phyloP scores from a whole-genome alignment of 345 rosid species.

The Cochlearia excelsa region DNA sequence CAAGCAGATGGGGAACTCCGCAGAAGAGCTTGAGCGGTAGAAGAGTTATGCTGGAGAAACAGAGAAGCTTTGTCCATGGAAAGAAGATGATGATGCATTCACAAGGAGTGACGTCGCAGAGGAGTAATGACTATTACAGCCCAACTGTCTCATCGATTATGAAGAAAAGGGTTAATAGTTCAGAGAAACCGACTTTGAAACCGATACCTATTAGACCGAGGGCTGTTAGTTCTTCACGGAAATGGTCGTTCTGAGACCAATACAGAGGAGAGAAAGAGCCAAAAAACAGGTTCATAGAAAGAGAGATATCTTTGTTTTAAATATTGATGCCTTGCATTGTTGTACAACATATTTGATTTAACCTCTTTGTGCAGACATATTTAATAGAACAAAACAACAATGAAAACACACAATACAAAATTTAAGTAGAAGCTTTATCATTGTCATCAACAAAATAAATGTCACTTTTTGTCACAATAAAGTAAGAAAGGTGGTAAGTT shows the following conservation, averaged over 20 bases:
- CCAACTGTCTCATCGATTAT: conserved; percentile 89
- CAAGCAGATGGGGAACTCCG: conserved; percentile 68
- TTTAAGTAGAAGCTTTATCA: too few relatives aligned
- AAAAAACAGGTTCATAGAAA: conserved; percentile 24
- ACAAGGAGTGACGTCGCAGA: conserved; percentile 64
- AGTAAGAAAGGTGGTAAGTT: not conserved
- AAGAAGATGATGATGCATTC: conserved; percentile 51
- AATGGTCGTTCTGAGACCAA: conserved; percentile 67
- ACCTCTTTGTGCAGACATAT: conserved; percentile 39
- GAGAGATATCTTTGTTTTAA: conserved; percentile 28
- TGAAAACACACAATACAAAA: not conserved
- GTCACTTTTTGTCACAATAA: conserved; percentile 15
- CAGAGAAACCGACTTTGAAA: conserved; percentile 42
- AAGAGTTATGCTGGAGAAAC: conserved; percentile 60
- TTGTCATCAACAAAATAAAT: not conserved
- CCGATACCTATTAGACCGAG: conserved; percentile 39
- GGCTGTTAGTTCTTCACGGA: conserved; percentile 63
- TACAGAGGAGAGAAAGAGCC: conserved; percentile 23
- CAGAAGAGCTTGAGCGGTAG: conserved; percentile 49
- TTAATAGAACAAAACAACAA: conserved; percentile 31
- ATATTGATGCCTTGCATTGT: conserved; percentile 25
- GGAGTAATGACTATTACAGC: conserved; percentile 87
- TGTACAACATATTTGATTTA: conserved; percentile 42
- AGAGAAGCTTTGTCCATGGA: conserved; percentile 75
- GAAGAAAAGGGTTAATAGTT: conserved; percentile 65